Evolutionary conservation across 2,329 filamentous ascomycete genomes (phyloP), one percentile per base, ranked within the genome.

Genomic region (Verruconis gallopava): DNA sequence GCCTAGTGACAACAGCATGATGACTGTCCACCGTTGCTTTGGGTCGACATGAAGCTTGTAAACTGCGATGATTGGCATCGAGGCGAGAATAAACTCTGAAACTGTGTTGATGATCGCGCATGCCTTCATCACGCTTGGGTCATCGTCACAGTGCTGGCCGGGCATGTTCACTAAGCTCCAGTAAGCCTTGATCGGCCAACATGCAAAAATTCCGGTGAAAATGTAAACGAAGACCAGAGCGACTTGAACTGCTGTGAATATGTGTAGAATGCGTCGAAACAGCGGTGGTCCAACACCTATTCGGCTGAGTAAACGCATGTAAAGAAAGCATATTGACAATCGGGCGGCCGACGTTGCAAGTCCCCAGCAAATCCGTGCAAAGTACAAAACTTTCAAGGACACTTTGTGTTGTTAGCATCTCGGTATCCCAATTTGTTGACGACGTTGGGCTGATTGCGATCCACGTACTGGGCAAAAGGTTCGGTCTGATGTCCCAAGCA

Each of bases 301-400:
- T 45, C 66, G 62, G 6, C 56, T 46, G 5, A 67, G 54, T 6
- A 68, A 52, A 6, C 66, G 58, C 40, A 65, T 66, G 47, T 67
- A 69, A 49, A 68, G 65, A 48, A 54, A 61, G 22, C 66, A 57
- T 4, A 68, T 51, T 1, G 62, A 66, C 13, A 67, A 52, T 12
- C 65, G 54, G 0, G 63, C 66, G 42, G 64, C 66, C 0, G 60
- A 63, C 1, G 63, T 54, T 2, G 64, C 62, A 6, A 57, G 49
- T 2, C 57, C 58, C 46, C 66, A 68, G 3, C 62, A 50, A 5
- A 65, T 44, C 47, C 67, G 67, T 4, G 63, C 56, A 2, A 53
- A 49, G 50, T 67, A 60, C 4, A 61, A 64, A 13, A 65, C 55
- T 40, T 63, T 44, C 12, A 44, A 13, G n/a, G 37, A 40, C 3